phyloP scores from a whole-genome alignment of 495 filamentous ascomycete genomes.

The Hyaloscypha variabilis region DNA sequence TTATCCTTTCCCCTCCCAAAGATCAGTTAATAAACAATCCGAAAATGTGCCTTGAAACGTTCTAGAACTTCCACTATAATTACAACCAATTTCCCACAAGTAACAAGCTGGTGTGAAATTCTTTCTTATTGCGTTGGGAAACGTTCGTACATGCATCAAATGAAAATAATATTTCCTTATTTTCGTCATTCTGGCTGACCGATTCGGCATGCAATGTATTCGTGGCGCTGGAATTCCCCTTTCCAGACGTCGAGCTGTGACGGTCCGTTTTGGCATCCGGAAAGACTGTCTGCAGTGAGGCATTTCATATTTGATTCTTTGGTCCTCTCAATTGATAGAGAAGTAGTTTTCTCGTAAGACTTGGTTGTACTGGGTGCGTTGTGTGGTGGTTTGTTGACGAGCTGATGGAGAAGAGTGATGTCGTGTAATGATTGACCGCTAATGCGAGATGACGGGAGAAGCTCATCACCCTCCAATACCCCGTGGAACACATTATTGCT shows the following conservation, averaged over 20 bases:
- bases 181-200: background rate
- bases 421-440: background rate
- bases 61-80: too few species aligned
- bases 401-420: background rate
- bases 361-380: background rate
- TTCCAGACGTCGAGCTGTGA: background rate
- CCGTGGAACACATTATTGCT: background rate
- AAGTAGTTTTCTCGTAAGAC: too few species aligned
- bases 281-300: background rate
- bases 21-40: too few species aligned
- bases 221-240: background rate
- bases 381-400: background rate
- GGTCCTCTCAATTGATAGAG: too few species aligned
- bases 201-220: background rate
- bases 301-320: background rate
- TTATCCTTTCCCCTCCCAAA: too few species aligned
- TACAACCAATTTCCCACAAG: too few species aligned
- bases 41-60: too few species aligned
- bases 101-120: too few species aligned
- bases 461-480: background rate
- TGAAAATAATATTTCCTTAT: too few species aligned
- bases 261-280: background rate
- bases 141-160: too few species aligned
- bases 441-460: background rate
- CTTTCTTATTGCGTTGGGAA: too few species aligned